These are phyloP conservation scores for Ilyonectria destructans DNA, from an alignment of 2,329 filamentous ascomycete genomes.

Conservation along the genomic window DNA sequence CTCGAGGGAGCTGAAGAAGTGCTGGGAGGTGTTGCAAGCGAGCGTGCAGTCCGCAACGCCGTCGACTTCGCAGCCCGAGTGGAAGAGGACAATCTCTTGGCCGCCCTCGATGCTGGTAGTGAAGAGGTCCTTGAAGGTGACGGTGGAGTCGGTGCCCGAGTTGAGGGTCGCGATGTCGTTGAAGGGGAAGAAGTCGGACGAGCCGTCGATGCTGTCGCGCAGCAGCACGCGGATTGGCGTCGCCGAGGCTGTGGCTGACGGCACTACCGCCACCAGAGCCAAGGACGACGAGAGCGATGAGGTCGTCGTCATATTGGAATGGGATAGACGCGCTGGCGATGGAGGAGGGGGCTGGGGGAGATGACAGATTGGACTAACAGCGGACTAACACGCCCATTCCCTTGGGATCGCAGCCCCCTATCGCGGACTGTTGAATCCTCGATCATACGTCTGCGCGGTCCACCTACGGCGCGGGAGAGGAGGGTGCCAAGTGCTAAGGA, in stretches of 20 bases:
- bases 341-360: background rate
- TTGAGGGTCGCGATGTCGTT: constrained; percentile 54
- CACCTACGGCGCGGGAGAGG: constrained; percentile 5
- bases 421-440: background rate
- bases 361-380: constrained; percentile 1
- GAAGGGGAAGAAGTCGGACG: constrained; percentile 57
- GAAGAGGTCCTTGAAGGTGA: constrained; percentile 56
- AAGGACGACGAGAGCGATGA: constrained; percentile 30
- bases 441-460: background rate
- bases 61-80: constrained; percentile 52
- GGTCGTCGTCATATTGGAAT: constrained; percentile 37
- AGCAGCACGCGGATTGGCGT: constrained; percentile 52
- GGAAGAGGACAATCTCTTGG: constrained; percentile 53
- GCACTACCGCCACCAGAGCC: constrained; percentile 24
- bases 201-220: constrained; percentile 51
- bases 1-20: constrained; percentile 56
- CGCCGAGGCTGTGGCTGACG: constrained; percentile 39
- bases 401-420: constrained; percentile 9
- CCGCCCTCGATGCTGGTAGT: constrained; percentile 53
- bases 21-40: constrained; percentile 51
- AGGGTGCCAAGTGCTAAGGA: background rate
- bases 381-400: constrained; percentile 14
- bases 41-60: constrained; percentile 51
- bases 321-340: background rate
- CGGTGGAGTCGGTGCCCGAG: constrained; percentile 47